Evolutionary conservation across 2,329 filamentous ascomycete species (phyloP), one percentile per base, ranked within the genome.

Genomic region (Phyllosticta ampelicida): DNA sequence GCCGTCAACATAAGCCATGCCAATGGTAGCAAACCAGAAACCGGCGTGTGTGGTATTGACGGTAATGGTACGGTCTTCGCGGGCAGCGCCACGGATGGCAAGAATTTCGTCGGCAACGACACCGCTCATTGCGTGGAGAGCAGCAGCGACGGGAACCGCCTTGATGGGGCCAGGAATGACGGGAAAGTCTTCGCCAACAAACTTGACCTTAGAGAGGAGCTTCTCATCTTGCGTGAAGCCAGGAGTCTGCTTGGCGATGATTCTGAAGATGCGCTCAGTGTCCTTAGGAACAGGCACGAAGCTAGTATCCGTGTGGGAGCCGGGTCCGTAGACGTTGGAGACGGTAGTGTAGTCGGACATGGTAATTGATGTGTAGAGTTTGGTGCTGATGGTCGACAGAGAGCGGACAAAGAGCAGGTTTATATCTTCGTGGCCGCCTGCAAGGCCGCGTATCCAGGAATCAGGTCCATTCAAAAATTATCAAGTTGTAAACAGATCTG

Each of bases 31-130:
- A 30, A 77, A 70, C 70, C 74, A 80, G 8, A 80, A 65, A 0
- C 69, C 73, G 1, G 73, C 71, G 29, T 79, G 75, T 19, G 77
- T 75, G 0, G 76, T 78, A 62, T 80, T 72, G 57, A 80, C 68
- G 0, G 65, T 70, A n/a, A 78, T 65, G 9, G 63, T 55, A 9
- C 67, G 29, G 60, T 63, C 55, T 58, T 58, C 51, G 18, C 60
- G 53, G 13, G 51, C 52, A 9, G 60, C 60, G 3, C 66, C 66
- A 29, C 65, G 64, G 10, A 69, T 61, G 10, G 63, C 66, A 1
- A 73, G 61, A 11, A 77, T 66, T 58, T 77, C 74, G 55, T 74
- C 70, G 3, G 63, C 73, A n/a, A 75, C 66, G 3, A 77, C 60
- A 10, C 75, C 75, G 52, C 67, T 68, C 74, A 77, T 76, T 9